Percentiles rank a stretch among this genome's conserved stretches.
phyloP scores from a whole-genome alignment of 2,329 filamentous ascomycete genomes.

The Aureobasidium musti region DNA sequence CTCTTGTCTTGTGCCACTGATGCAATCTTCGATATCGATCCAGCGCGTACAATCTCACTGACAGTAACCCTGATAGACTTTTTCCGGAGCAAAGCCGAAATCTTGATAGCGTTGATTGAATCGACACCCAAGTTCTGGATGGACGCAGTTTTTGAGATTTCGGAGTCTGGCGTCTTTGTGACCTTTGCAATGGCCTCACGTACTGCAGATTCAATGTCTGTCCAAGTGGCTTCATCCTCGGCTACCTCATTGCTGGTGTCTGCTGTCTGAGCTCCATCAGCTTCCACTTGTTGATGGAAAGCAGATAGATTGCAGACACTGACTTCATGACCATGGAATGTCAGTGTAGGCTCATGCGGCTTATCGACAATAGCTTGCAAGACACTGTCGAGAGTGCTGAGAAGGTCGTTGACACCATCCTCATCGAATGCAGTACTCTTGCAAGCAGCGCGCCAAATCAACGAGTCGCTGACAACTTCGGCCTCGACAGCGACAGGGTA shows the following conservation, averaged over 20 bases:
- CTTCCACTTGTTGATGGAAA: conserved; percentile 39
- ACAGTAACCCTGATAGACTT: conserved; percentile 64
- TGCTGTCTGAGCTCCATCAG: not conserved
- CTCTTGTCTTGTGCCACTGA: conserved; percentile 36
- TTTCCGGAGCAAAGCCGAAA: conserved; percentile 68
- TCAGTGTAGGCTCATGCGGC: conserved; percentile 56
- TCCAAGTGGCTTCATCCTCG: conserved; percentile 35
- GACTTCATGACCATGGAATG: conserved; percentile 54
- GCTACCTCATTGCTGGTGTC: not conserved
- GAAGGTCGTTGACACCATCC: conserved; percentile 52
- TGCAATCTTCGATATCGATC: conserved; percentile 67
- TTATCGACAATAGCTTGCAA: conserved; percentile 58
- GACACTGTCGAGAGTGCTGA: conserved; percentile 61
- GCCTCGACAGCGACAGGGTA: conserved; percentile 83
- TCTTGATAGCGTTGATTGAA: conserved; percentile 88
- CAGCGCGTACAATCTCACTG: conserved; percentile 68
- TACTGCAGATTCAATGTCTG: conserved; percentile 45
- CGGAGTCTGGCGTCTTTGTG: conserved; percentile 59
- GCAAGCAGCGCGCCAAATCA: conserved; percentile 74
- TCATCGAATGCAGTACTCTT: conserved; percentile 58
- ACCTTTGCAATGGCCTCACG: conserved; percentile 55
- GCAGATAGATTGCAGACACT: conserved; percentile 66
- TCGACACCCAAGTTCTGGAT: conserved; percentile 87
- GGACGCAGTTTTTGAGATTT: conserved; percentile 63
- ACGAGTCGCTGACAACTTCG: conserved; percentile 58